phyloP scores from a whole-genome alignment of 2,329 filamentous ascomycete species.

The Lasiodiplodia sp. region DNA sequence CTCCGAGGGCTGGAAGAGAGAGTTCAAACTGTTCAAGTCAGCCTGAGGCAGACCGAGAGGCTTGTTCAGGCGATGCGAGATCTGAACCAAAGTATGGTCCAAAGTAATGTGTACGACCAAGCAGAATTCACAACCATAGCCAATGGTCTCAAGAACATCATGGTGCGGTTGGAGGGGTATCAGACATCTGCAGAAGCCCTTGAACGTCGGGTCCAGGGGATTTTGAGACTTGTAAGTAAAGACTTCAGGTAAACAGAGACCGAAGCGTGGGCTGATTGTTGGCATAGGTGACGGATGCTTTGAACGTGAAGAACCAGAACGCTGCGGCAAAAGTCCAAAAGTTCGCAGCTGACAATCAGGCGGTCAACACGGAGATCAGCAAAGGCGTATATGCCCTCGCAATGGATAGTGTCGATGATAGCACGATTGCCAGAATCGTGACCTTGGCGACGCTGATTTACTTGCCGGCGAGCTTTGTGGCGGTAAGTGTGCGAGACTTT shows the following conservation, averaged over 20 bases:
- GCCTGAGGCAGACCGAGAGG: neutral
- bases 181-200: neutral
- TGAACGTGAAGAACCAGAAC: constrained; percentile 23
- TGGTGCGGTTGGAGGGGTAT: neutral
- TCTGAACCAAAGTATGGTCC: neutral
- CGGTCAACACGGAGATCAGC: constrained; percentile 17
- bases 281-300: constrained; percentile 11
- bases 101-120: too few relatives aligned
- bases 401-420: constrained; percentile 16
- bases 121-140: too few relatives aligned
- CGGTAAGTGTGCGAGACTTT: constrained; percentile 1
- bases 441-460: constrained; percentile 20
- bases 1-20: constrained; percentile 21
- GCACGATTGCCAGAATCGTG: constrained; percentile 10
- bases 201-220: constrained; percentile 1
- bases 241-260: neutral
- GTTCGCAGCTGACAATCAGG: constrained; percentile 8
- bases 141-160: neutral
- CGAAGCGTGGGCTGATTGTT: neutral
- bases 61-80: neutral
- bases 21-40: neutral
- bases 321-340: constrained; percentile 3
- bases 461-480: constrained; percentile 21
- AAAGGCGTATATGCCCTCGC: constrained; percentile 19
- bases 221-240: constrained; percentile 6